Evolutionary conservation across 805 yeast genomes (phyloP).

Genomic region (Candida rishiriensis): DNA sequence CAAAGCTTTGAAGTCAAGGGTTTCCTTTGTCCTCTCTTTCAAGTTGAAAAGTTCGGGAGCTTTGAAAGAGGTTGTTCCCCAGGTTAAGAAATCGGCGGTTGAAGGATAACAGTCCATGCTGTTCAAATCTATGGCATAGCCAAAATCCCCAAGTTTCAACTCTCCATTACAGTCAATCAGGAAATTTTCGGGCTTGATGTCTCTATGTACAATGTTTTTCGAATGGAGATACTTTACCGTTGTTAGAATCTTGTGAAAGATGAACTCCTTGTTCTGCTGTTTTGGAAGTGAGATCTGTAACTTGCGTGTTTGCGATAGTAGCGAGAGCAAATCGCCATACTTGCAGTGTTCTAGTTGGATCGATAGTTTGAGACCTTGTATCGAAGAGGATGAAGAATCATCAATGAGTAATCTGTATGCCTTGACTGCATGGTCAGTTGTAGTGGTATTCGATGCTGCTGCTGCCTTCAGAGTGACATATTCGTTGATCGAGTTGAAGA

Average conservation of each 20-base stretch:
- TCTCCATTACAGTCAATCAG: constrained; percentile 41
- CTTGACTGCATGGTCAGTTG: background rate
- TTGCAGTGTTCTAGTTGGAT: constrained; percentile 39
- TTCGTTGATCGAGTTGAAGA: constrained; percentile 25
- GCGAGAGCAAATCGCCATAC: constrained; percentile 45
- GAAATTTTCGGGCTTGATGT: constrained; percentile 52
- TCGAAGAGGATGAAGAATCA: background rate
- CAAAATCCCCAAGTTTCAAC: constrained; percentile 47
- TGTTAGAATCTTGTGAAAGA: constrained; percentile 49
- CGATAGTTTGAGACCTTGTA: constrained; percentile 19
- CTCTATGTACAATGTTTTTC: constrained; percentile 43
- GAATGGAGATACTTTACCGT: constrained; percentile 43
- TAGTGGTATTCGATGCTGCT: background rate
- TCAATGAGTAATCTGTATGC: background rate
- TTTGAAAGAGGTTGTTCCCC: constrained; percentile 52
- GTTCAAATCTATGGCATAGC: constrained; percentile 39
- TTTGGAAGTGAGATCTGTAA: constrained; percentile 28
- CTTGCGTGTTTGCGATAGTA: constrained; percentile 36
- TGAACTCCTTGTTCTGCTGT: constrained; percentile 36
- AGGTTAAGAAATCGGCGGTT: constrained; percentile 21
- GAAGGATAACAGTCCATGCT: constrained; percentile 17
- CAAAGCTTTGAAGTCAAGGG: constrained; percentile 30
- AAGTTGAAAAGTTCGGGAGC: constrained; percentile 44
- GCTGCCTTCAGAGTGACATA: constrained; percentile 17
- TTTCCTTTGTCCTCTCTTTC: constrained; percentile 5